phyloP scores from a whole-genome alignment of 352 stramenopile species.

The Pythium monospermum region DNA sequence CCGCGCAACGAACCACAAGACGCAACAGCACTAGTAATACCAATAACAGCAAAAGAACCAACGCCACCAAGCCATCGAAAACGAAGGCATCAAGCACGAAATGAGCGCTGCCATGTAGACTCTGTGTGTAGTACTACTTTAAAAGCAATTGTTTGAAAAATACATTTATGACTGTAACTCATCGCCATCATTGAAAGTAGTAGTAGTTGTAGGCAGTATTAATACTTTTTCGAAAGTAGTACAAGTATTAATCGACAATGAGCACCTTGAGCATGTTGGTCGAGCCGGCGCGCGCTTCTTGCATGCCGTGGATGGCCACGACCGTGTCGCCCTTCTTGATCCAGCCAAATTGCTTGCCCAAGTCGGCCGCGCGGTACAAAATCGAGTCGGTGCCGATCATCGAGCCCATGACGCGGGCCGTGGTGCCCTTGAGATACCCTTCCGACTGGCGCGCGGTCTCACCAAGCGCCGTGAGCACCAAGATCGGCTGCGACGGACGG shows the following conservation, averaged over 20 bases:
- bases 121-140: not conserved
- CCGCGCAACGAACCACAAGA: too few relatives aligned
- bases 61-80: too few relatives aligned
- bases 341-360: conserved; percentile 86
- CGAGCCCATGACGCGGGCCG: conserved; percentile 66
- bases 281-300: conserved; percentile 82
- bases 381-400: conserved; percentile 91
- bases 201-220: too few relatives aligned
- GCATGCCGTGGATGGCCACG: conserved; percentile 86
- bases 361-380: conserved; percentile 80
- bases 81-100: conserved; percentile 12
- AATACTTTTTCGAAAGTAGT: too few relatives aligned
- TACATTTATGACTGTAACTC: too few relatives aligned
- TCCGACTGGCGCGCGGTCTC: conserved; percentile 52
- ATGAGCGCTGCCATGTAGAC: conserved; percentile 22
- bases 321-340: conserved; percentile 85
- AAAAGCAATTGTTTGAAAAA: not conserved
- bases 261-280: conserved; percentile 92
- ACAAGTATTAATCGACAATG: conserved; percentile 71
- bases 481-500: conserved; percentile 74
- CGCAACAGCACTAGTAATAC: too few relatives aligned
- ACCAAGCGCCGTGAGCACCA: conserved; percentile 75
- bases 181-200: too few relatives aligned
- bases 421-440: conserved; percentile 62
- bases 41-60: too few relatives aligned